Evolutionary conservation across 1,139 yeast species (phyloP), one percentile per base, ranked within the genome.

Genomic region (Candida neerlandica): DNA sequence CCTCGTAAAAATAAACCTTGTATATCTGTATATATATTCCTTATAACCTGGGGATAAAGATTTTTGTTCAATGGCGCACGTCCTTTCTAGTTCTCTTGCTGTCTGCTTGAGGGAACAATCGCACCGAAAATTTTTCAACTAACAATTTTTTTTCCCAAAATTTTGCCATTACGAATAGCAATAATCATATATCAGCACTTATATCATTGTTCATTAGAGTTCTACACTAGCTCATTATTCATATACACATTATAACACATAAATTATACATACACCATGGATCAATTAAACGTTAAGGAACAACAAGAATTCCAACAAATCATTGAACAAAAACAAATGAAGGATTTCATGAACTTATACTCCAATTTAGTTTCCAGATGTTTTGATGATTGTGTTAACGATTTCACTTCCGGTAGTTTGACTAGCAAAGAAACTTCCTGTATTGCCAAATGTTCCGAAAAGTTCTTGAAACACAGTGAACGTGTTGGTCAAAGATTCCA

Each of bases 401-500:
- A 94, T 70, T 92, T 94, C 83, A 94, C 99, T 52, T 90, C 97
- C 44, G 86, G 88, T 66, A 84, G 84, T 65, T 82, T 94, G 67
- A 86, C 96, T 53, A 70, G 83, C 63, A 90, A 88, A 77, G 99
- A 94, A 73, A 84, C 84, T 57, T 65, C 84, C 33, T 94, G 99
- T 75, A 83, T 94, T 58, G 78, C 84, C 78, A 88, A 88, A 74
- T 94, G 99, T 71, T 87, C 97, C 41, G 98, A 94, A 73, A 94
- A 94, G 80, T 95, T 95, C 82, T 82, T 95, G 77, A 94, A 94
- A 73, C 98, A 94, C 79, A 86, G 95, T 71, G 99, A 94, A 77
- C 86, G 99, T 70, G 97, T 95, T 51, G 99, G 99, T 45, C 96
- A 89, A 72, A 86, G 99, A 75, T 94, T 94, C 91, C 98, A 94